Evolutionary conservation across 495 filamentous ascomycete genomes (phyloP).

Genomic region (Staphylotrichum tortipilum): DNA sequence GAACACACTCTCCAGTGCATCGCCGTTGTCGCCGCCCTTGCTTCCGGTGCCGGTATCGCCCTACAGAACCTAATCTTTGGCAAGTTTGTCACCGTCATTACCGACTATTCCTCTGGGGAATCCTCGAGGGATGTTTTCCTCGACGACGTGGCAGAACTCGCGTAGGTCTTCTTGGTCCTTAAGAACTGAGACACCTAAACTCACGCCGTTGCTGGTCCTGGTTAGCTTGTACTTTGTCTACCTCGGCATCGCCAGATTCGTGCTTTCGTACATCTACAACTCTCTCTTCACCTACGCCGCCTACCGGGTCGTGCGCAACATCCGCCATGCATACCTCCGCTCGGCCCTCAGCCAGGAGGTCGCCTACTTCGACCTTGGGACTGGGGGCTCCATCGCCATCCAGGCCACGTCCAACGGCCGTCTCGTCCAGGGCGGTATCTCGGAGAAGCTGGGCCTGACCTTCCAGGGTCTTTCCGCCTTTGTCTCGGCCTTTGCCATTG

Average conservation of each 20-base stretch:
- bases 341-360: slow-evolving; percentile 42
- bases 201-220: background rate
- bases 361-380: slow-evolving; percentile 78
- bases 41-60: slow-evolving; percentile 26
- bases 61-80: slow-evolving; percentile 32
- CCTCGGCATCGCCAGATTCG: slow-evolving; percentile 45
- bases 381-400: slow-evolving; percentile 79
- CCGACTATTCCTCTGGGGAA: slow-evolving; percentile 8
- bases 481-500: slow-evolving; percentile 75
- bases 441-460: slow-evolving; percentile 72
- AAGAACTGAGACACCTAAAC: background rate
- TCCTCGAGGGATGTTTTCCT: slow-evolving; percentile 5
- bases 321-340: slow-evolving; percentile 30
- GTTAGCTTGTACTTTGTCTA: slow-evolving; percentile 42
- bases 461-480: slow-evolving; percentile 66
- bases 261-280: slow-evolving; percentile 36
- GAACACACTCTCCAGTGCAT: slow-evolving; percentile 15
- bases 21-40: slow-evolving; percentile 15
- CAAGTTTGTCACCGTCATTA: slow-evolving; percentile 23
- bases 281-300: slow-evolving; percentile 12
- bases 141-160: slow-evolving; percentile 7
- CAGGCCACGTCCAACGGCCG: slow-evolving; percentile 83
- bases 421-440: slow-evolving; percentile 73
- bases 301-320: slow-evolving; percentile 24
- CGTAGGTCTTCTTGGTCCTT: slow-evolving; percentile 1